Conservation (phyloP, 2,329 filamentous ascomycete genomes). For the Pestalotiopsis sp. region DNA sequence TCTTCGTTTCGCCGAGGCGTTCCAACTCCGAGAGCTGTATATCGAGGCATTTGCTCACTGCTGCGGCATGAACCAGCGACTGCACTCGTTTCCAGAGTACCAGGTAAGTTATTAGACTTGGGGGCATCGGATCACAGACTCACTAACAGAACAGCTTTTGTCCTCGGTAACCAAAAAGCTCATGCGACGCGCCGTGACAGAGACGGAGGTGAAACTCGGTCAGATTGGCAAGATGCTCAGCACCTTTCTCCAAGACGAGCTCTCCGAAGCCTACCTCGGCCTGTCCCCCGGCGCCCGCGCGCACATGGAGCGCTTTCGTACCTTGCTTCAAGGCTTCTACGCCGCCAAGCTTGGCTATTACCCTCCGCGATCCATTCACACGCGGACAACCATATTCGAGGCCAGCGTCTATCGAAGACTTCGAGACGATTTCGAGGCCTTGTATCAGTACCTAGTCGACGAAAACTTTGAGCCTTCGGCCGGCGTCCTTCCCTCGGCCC, state of each 20-base stretch:
- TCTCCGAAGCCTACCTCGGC: constrained; percentile 68
- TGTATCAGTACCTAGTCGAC: constrained; percentile 75
- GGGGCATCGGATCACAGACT: background rate
- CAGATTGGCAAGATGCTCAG: constrained; percentile 60
- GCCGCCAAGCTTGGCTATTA: constrained; percentile 70
- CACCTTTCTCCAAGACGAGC: constrained; percentile 72
- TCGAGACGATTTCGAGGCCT: constrained; percentile 68
- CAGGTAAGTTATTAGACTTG: constrained; percentile 47
- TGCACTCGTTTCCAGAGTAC: constrained; percentile 62
- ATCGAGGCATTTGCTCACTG: constrained; percentile 76
- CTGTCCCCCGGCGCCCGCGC: constrained; percentile 61
- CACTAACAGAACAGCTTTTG: constrained; percentile 41
- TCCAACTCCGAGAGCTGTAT: constrained; percentile 67
- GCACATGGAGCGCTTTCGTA: constrained; percentile 74
- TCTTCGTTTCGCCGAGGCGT: constrained; percentile 69
- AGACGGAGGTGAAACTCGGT: constrained; percentile 66
- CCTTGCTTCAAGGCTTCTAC: constrained; percentile 70
- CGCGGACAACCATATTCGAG: constrained; percentile 52
- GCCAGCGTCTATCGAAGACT: constrained; percentile 62
- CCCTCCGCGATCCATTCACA: constrained; percentile 57
- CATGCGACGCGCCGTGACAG: constrained; percentile 62
- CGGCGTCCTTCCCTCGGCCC: constrained; percentile 54
- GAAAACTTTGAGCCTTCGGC: constrained; percentile 51
- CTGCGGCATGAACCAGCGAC: constrained; percentile 71
- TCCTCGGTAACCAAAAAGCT: constrained; percentile 62